Percentiles rank a stretch among this genome's conserved stretches.
Evolutionary conservation across 2,329 filamentous ascomycete species (phyloP).

Genomic region (Botrytis medusae): DNA sequence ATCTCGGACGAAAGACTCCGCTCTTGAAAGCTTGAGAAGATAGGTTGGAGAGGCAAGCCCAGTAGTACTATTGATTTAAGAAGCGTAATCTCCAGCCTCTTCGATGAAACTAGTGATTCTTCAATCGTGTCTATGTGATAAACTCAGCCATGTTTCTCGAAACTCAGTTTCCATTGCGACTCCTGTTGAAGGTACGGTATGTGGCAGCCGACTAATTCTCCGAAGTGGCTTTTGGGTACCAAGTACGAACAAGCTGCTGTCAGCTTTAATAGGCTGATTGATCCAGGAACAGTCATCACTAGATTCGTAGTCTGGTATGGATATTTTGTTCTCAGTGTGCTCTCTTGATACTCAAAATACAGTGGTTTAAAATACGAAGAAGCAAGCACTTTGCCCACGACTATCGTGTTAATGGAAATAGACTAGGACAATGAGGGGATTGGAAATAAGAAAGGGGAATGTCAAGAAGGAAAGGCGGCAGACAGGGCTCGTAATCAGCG

Average conservation of each 20-base stretch:
- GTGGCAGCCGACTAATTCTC: slow-evolving; percentile 26
- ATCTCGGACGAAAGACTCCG: background rate
- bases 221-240: slow-evolving; percentile 17
- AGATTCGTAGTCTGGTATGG: slow-evolving; percentile 9
- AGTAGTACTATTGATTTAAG: background rate
- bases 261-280: slow-evolving; percentile 21
- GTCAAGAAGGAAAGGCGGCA: background rate
- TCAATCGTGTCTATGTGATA: background rate
- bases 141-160: background rate
- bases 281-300: slow-evolving; percentile 23
- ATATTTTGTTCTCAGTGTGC: background rate
- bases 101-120: background rate
- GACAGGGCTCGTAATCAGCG: background rate
- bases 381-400: slow-evolving; percentile 9
- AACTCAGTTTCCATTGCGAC: background rate
- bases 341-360: background rate
- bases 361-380: background rate
- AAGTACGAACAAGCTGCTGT: slow-evolving; percentile 5
- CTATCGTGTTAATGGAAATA: background rate
- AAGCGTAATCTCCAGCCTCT: background rate
- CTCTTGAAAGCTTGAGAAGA: slow-evolving; percentile 1
- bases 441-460: background rate
- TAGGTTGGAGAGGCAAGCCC: background rate
- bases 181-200: slow-evolving; percentile 7
- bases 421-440: background rate